A percentile compares a stretch with the other conserved stretches of the same genome.
Conservation (phyloP, 371 early-diverging fungal genomes). For the Circinella minor region DNA sequence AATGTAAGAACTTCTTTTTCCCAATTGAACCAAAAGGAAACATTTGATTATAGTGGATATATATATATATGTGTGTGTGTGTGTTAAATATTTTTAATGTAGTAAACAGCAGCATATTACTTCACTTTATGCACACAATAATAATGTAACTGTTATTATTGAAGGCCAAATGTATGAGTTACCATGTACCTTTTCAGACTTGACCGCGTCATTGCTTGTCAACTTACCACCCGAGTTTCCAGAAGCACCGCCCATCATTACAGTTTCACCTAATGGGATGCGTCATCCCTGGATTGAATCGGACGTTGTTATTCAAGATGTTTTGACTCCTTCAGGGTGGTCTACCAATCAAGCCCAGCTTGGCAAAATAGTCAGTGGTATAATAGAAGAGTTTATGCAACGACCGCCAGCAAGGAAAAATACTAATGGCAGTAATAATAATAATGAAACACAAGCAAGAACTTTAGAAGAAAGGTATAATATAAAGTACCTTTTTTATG, state of each 20-base stretch:
- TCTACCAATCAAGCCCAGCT: constrained; percentile 36
- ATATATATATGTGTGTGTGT: too few species aligned
- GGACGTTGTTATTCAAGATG: constrained; percentile 50
- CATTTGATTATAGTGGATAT: neutral
- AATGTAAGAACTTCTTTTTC: neutral
- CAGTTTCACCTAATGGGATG: constrained; percentile 57
- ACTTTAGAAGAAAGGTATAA: constrained; percentile 29
- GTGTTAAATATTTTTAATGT: neutral
- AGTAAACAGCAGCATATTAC: constrained; percentile 50
- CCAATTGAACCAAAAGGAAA: neutral
- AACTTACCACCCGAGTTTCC: constrained; percentile 58
- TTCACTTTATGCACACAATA: constrained; percentile 39
- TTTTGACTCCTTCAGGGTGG: constrained; percentile 27
- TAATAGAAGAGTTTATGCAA: constrained; percentile 50
- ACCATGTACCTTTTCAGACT: constrained; percentile 25
- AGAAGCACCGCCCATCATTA: constrained; percentile 62
- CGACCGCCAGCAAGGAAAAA: constrained; percentile 42
- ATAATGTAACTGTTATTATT: constrained; percentile 28
- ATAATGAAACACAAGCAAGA: constrained; percentile 12
- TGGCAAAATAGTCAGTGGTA: constrained; percentile 57
- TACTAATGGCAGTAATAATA: constrained; percentile 11
- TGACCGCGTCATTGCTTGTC: constrained; percentile 36
- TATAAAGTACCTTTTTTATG: neutral
- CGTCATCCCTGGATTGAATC: constrained; percentile 63
- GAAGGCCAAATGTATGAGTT: constrained; percentile 53